phyloP scores from a whole-genome alignment of 306 rosid genomes.

The Medicago ruthenica region DNA sequence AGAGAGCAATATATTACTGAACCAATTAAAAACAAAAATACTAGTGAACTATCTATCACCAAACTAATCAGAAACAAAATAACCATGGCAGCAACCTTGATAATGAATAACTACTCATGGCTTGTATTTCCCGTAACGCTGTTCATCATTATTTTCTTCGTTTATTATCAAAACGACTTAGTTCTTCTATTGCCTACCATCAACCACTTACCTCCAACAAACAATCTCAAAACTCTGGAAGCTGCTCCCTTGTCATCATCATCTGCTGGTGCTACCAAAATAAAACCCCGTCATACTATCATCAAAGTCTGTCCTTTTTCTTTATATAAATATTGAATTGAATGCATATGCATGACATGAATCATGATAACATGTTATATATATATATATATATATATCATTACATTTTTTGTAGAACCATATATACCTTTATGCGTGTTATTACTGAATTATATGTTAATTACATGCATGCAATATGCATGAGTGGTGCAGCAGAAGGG shows the following conservation, averaged over 20 bases:
- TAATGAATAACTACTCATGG: conserved; percentile 15
- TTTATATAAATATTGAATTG: neutral
- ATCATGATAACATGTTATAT: neutral
- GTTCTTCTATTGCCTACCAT: neutral
- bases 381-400: too few species aligned
- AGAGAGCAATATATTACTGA: too few species aligned
- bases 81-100: neutral
- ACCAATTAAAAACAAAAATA: neutral
- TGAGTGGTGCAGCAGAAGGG: neutral
- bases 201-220: neutral
- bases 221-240: neutral
- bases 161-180: neutral
- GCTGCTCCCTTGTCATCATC: neutral
- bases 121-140: conserved; percentile 28
- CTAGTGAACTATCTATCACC: conserved; percentile 14
- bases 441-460: neutral
- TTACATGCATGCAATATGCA: conserved; percentile 20
- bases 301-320: conserved; percentile 35
- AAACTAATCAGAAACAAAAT: neutral
- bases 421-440: too few species aligned
- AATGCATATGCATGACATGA: neutral
- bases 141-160: conserved; percentile 31
- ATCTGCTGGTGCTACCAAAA: neutral
- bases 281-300: neutral
- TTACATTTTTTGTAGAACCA: too few species aligned